Evolutionary conservation across 768 basidiomycete species (phyloP).

Genomic region (Hygrocybe coccinea): DNA sequence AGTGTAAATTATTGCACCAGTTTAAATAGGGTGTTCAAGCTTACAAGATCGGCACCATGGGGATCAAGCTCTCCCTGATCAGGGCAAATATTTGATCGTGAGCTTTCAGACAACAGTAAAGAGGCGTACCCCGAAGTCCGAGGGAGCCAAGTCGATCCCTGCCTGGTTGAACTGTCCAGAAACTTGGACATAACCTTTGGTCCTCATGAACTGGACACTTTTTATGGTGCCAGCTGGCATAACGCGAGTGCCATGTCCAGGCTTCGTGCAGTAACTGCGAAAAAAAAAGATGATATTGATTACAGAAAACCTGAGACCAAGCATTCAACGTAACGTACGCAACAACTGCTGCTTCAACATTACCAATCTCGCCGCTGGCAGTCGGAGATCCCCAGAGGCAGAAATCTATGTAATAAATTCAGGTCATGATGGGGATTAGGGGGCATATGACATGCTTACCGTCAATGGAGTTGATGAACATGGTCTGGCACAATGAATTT

Average conservation of each 20-base stretch:
- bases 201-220: slow-evolving; percentile 67
- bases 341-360: slow-evolving; percentile 64
- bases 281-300: not conserved
- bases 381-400: slow-evolving; percentile 60
- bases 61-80: slow-evolving; percentile 66
- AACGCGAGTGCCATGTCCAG: slow-evolving; percentile 64
- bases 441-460: slow-evolving; percentile 28
- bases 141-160: slow-evolving; percentile 49
- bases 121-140: slow-evolving; percentile 38
- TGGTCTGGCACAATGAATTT: slow-evolving; percentile 54
- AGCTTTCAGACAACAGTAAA: not conserved
- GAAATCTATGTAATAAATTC: slow-evolving; percentile 47
- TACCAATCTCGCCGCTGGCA: slow-evolving; percentile 50
- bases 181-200: slow-evolving; percentile 58
- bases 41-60: slow-evolving; percentile 52
- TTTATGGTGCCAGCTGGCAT: slow-evolving; percentile 63
- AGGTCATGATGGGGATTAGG: not conserved
- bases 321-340: slow-evolving; percentile 39
- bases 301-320: not conserved
- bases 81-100: not conserved
- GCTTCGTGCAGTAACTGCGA: slow-evolving; percentile 50
- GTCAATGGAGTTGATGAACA: slow-evolving; percentile 46
- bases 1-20: slow-evolving; percentile 5
- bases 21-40: slow-evolving; percentile 24
- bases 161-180: slow-evolving; percentile 68